Conservation (phyloP, 805 yeast species). For the Yarrowia divulgata region DNA sequence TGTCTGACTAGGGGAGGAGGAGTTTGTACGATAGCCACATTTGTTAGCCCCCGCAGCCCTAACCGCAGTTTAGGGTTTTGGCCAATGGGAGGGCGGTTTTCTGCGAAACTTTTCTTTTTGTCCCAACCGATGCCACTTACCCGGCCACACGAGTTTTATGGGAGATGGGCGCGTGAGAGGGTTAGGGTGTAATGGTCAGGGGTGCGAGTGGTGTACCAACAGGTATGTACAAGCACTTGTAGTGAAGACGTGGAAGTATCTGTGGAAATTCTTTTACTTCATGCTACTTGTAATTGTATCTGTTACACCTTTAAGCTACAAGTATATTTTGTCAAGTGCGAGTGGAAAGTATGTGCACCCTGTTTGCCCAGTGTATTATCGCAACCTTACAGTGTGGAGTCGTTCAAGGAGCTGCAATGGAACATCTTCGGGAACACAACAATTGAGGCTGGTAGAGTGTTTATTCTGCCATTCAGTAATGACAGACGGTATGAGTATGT, state of each 20-base stretch:
- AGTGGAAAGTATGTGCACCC: too few species aligned
- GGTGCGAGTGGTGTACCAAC: too few species aligned
- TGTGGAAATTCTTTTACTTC: too few species aligned
- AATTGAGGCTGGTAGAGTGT: too few species aligned
- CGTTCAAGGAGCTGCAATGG: too few species aligned
- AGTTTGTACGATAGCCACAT: slow-evolving; percentile 32
- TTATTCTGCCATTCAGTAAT: too few species aligned
- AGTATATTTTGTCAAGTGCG: too few species aligned
- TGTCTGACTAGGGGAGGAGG: slow-evolving; percentile 34
- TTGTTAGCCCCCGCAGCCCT: neutral
- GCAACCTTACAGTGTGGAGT: neutral
- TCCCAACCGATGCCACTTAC: neutral
- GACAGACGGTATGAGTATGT: too few species aligned
- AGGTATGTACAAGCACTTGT: too few species aligned
- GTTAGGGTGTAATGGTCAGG: neutral
- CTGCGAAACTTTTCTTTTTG: neutral
- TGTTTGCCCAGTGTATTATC: neutral
- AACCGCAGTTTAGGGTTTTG: neutral
- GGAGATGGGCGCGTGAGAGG: neutral
- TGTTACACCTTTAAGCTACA: neutral
- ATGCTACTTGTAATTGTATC: too few species aligned
- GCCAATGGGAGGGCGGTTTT: neutral
- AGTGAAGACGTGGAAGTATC: too few species aligned
- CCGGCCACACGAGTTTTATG: neutral
- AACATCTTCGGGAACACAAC: too few species aligned